Conservation (phyloP, 345 rosid genomes). For the Aquilaria sinensis region DNA sequence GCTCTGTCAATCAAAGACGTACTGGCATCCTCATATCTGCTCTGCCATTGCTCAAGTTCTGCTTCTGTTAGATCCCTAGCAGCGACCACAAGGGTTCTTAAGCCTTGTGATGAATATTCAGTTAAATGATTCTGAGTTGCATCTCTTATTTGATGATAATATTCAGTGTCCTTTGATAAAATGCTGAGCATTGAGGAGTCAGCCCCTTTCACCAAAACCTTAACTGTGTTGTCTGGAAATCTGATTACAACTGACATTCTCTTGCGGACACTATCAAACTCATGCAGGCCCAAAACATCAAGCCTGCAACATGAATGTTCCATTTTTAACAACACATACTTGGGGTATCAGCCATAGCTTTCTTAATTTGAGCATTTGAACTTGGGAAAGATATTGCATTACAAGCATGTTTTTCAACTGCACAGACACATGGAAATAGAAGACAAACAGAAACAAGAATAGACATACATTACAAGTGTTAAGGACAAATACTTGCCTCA, state of each 20-base stretch:
- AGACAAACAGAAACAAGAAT: not conserved
- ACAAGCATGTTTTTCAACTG: no score
- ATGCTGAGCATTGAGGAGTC: constrained; percentile 57
- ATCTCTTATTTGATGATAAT: constrained; percentile 25
- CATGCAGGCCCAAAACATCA: constrained; percentile 74
- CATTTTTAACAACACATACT: not conserved
- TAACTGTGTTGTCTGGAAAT: constrained; percentile 57
- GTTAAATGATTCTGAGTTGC: constrained; percentile 49
- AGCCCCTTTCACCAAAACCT: constrained; percentile 80
- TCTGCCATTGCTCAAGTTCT: constrained; percentile 70
- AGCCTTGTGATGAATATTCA: constrained; percentile 58
- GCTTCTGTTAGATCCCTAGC: constrained; percentile 56
- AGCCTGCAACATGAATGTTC: constrained; percentile 33
- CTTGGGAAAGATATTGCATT: not conserved
- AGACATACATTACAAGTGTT: not conserved
- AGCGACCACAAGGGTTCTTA: constrained; percentile 67
- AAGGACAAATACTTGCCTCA: constrained; percentile 37
- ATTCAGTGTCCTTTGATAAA: constrained; percentile 28
- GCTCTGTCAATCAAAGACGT: constrained; percentile 67
- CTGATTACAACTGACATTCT: constrained; percentile 80
- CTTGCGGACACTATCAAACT: constrained; percentile 73
- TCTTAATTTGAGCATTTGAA: not conserved
- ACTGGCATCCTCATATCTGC: constrained; percentile 63
- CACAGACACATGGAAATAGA: no score
- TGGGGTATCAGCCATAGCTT: not conserved